A percentile compares a stretch with the other conserved stretches of the same genome.
phyloP scores from a whole-genome alignment of 305 asterid genomes.

The Fraxinus sp. region DNA sequence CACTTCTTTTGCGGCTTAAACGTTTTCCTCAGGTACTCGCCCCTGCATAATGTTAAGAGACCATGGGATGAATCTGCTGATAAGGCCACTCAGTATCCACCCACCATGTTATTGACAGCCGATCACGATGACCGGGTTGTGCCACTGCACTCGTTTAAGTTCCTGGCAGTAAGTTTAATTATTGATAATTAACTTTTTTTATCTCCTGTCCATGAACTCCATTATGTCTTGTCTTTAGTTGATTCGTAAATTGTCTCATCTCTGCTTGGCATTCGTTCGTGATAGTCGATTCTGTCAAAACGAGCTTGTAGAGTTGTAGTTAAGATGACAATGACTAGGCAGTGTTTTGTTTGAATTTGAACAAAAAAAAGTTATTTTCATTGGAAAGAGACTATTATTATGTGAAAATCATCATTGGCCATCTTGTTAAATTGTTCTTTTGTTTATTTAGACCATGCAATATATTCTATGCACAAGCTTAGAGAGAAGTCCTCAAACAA shows the following conservation, averaged over 20 bases:
- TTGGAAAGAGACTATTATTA: neutral
- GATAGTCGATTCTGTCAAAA: neutral
- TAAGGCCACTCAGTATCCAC: conserved; percentile 60
- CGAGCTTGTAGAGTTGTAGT: neutral
- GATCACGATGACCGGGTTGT: conserved; percentile 97
- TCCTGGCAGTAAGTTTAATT: conserved; percentile 58
- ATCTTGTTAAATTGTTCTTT: neutral
- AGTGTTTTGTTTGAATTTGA: neutral
- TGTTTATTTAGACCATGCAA: conserved; percentile 65
- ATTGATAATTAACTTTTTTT: neutral
- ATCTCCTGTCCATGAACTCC: neutral
- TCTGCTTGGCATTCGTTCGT: neutral
- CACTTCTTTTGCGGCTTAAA: neutral
- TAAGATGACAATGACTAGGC: neutral
- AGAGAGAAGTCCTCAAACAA: conserved; percentile 68
- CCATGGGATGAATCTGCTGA: conserved; percentile 71
- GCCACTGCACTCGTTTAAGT: conserved; percentile 86
- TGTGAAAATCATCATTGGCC: neutral
- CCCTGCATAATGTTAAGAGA: conserved; percentile 84
- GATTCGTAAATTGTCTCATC: neutral
- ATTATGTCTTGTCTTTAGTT: neutral
- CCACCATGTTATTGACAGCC: conserved; percentile 87
- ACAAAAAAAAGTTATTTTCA: neutral
- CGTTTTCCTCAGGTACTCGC: conserved; percentile 65
- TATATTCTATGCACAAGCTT: conserved; percentile 63